Conservation (phyloP, 805 yeast species). For the Jamesozyma jinghongensis region DNA sequence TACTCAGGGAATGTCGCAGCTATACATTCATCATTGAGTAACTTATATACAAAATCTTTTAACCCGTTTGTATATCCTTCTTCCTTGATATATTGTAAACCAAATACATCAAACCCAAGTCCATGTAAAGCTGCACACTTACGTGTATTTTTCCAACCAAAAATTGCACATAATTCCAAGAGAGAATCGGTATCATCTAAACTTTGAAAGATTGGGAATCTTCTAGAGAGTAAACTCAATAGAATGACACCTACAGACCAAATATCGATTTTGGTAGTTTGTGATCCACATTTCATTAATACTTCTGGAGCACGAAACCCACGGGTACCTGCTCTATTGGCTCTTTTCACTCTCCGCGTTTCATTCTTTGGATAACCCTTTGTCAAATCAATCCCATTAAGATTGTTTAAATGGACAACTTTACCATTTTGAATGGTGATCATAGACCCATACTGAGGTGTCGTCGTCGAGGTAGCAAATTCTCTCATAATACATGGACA, state of each 20-base stretch:
- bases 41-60: constrained; percentile 23
- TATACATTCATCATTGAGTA: constrained; percentile 29
- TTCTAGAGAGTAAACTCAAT: constrained; percentile 61
- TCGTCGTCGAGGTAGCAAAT: constrained; percentile 1
- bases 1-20: constrained; percentile 59
- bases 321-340: constrained; percentile 94
- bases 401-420: constrained; percentile 25
- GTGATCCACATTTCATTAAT: constrained; percentile 74
- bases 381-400: constrained; percentile 32
- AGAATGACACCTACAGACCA: constrained; percentile 93
- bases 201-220: constrained; percentile 91
- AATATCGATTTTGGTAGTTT: constrained; percentile 70
- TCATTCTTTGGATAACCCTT: constrained; percentile 83
- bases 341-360: constrained; percentile 78
- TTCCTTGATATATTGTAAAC: constrained; percentile 37
- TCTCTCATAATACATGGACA: constrained; percentile 53
- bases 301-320: constrained; percentile 96
- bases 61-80: constrained; percentile 31
- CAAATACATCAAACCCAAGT: constrained; percentile 65
- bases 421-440: constrained; percentile 28
- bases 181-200: constrained; percentile 89
- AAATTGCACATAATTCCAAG: constrained; percentile 71
- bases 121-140: constrained; percentile 83
- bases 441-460: constrained; percentile 15
- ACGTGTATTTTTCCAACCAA: constrained; percentile 65